phyloP scores from a whole-genome alignment of 352 stramenopile genomes.

The Globisporangium radiosum region DNA sequence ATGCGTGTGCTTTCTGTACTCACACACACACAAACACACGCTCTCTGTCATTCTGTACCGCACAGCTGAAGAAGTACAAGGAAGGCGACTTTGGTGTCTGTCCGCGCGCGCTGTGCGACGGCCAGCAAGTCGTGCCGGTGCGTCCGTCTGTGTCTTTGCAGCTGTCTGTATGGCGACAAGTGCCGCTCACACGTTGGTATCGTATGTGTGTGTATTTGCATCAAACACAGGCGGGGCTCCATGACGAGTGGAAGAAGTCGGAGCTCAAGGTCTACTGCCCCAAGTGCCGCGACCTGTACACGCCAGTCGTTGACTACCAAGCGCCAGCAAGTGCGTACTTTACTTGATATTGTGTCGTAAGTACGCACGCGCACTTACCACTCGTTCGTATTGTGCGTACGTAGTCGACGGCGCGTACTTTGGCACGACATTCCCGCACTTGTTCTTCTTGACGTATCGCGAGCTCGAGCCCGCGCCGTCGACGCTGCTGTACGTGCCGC shows the following conservation, averaged over 20 bases:
- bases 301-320: conserved; percentile 77
- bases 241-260: conserved; percentile 87
- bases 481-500: conserved; percentile 84
- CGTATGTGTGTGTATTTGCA: neutral
- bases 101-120: conserved; percentile 76
- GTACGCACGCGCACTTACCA: too few species aligned
- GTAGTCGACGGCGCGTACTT: conserved; percentile 96
- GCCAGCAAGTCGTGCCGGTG: conserved; percentile 78
- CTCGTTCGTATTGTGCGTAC: neutral
- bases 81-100: conserved; percentile 86
- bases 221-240: conserved; percentile 52
- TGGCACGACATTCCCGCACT: conserved; percentile 97
- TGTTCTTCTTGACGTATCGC: conserved; percentile 98
- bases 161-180: too few species aligned
- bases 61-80: conserved; percentile 85
- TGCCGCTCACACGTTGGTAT: conserved; percentile 1
- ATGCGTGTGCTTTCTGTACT: too few species aligned
- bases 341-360: neutral
- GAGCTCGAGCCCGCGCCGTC: conserved; percentile 83
- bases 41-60: conserved; percentile 3
- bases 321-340: conserved; percentile 65
- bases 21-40: neutral
- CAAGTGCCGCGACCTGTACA: conserved; percentile 86
- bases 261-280: conserved; percentile 90
- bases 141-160: too few species aligned